Evolutionary conservation across 805 yeast genomes (phyloP).

Genomic region (Nakazawaea ishiwadae): DNA sequence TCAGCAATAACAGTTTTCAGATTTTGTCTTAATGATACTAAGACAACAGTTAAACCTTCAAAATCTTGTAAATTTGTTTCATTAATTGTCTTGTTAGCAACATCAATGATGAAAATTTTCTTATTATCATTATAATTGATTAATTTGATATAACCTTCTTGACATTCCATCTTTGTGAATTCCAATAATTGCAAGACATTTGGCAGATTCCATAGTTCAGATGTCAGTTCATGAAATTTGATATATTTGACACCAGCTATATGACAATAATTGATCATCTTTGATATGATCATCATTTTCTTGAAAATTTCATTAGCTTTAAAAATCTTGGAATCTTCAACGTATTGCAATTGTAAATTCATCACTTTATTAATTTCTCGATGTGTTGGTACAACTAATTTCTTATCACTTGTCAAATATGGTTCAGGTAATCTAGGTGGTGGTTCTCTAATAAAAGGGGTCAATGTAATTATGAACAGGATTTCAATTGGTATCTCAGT

Average conservation of each 20-base stretch:
- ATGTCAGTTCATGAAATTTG: too few species aligned
- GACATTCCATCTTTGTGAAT: background rate
- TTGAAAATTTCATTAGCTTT: conserved; percentile 37
- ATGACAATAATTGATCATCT: conserved; percentile 26
- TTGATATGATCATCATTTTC: conserved; percentile 31
- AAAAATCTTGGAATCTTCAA: conserved; percentile 32
- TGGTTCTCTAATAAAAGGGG: conserved; percentile 23
- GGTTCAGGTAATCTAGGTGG: conserved; percentile 43
- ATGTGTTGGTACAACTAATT: conserved; percentile 32
- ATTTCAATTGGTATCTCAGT: background rate
- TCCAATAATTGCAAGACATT: background rate
- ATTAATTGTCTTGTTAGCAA: too few species aligned
- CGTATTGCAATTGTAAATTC: conserved; percentile 32
- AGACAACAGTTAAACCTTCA: too few species aligned
- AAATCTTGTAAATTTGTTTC: too few species aligned
- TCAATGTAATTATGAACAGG: background rate
- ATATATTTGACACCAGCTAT: too few species aligned
- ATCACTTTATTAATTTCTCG: conserved; percentile 28
- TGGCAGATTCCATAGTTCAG: conserved; percentile 24
- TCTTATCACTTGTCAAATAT: conserved; percentile 35
- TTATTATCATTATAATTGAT: background rate
- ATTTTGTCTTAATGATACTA: background rate
- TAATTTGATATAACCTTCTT: background rate
- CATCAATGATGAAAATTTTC: too few species aligned
- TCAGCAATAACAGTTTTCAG: background rate